Conservation (phyloP, 352 stramenopile species). For the Phytophthora europaea region DNA sequence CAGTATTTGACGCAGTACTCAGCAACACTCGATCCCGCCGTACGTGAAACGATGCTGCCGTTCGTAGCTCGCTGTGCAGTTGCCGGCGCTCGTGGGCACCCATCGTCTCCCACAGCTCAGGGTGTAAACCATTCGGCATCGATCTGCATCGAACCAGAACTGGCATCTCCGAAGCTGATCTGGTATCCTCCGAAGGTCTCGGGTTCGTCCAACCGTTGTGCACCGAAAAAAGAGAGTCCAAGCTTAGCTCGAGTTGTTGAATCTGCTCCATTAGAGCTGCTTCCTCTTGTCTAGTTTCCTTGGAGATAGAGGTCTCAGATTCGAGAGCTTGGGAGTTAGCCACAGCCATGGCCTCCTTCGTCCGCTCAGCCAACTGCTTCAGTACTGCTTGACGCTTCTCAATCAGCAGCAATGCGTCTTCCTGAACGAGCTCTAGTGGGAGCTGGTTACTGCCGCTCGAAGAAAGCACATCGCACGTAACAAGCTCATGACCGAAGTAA, state of each 20-base stretch:
- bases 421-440: conserved; percentile 47
- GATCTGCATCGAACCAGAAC: conserved; percentile 50
- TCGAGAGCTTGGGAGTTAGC: conserved; percentile 19
- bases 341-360: conserved; percentile 51
- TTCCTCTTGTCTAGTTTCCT: conserved; percentile 20
- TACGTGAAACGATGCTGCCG: conserved; percentile 45
- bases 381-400: conserved; percentile 37
- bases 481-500: conserved; percentile 50
- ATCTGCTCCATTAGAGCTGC: conserved; percentile 28
- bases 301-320: not conserved
- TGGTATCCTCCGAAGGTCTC: not conserved
- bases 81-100: conserved; percentile 31
- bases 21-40: conserved; percentile 38
- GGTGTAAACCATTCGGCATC: conserved; percentile 34
- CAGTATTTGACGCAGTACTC: not conserved
- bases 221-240: not conserved
- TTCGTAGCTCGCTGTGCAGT: conserved; percentile 41
- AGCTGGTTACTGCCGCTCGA: not conserved
- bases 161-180: not conserved
- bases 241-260: conserved; percentile 25
- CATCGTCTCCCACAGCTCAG: conserved; percentile 44
- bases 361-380: conserved; percentile 34
- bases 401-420: conserved; percentile 47
- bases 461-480: conserved; percentile 28
- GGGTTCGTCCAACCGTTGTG: conserved; percentile 3